Percentiles rank a stretch among this genome's conserved stretches.
Conservation (phyloP, 306 rosid genomes). For the Ammopiptanthus mongolicus region DNA sequence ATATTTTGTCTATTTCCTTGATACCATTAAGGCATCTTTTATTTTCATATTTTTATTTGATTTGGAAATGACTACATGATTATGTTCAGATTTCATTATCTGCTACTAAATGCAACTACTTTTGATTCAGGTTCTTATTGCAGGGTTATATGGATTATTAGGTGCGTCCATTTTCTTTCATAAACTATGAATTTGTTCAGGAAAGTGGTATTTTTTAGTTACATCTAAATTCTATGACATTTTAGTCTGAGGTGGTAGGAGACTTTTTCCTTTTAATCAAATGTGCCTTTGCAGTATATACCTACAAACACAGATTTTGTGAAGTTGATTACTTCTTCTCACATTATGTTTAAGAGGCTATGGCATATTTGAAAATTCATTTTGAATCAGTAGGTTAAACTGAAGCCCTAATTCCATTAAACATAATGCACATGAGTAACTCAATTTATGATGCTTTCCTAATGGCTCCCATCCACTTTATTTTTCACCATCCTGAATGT, state of each 20-base stretch:
- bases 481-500: not conserved
- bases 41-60: constrained; percentile 8
- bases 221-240: not conserved
- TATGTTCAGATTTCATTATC: constrained; percentile 14
- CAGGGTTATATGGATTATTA: constrained; percentile 53
- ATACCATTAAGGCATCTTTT: not conserved
- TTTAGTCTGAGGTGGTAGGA: not conserved
- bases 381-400: constrained; percentile 12
- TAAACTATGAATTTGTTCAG: not conserved
- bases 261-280: not conserved
- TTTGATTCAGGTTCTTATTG: constrained; percentile 64
- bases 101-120: constrained; percentile 23
- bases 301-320: not conserved
- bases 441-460: not conserved
- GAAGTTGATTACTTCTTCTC: not conserved
- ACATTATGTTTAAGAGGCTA: not conserved
- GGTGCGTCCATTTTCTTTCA: constrained; percentile 45
- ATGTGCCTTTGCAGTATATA: not conserved
- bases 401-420: not conserved
- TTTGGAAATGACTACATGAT: constrained; percentile 5
- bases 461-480: not conserved
- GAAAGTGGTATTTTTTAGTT: not conserved
- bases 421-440: not conserved
- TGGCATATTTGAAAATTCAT: constrained; percentile 4
- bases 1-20: constrained; percentile 3